Evolutionary conservation across 352 stramenopile genomes (phyloP).

Genomic region (Phytopythium boreale): DNA sequence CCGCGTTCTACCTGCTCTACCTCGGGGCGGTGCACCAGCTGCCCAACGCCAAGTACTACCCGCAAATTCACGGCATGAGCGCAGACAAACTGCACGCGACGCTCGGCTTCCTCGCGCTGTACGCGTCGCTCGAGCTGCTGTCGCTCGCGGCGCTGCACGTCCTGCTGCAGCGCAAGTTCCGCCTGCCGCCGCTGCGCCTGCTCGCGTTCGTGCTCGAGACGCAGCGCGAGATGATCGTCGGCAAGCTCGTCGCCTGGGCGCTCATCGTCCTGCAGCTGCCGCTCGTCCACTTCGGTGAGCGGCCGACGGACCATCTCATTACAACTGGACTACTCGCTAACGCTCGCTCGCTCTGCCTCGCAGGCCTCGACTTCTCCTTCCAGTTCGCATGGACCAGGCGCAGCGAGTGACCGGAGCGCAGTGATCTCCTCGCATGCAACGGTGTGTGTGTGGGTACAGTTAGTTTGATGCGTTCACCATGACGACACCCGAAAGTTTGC

Average conservation of each 20-base stretch:
- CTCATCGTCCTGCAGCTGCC: constrained; percentile 3
- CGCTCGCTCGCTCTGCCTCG: not conserved
- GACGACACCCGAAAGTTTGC: too few species aligned
- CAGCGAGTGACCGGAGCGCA: not conserved
- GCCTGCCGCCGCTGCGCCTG: constrained; percentile 19
- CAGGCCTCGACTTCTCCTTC: constrained; percentile 3
- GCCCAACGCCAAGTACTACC: constrained; percentile 25
- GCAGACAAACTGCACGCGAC: not conserved
- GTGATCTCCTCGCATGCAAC: too few species aligned
- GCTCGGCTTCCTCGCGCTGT: constrained; percentile 12
- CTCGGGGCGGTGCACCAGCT: constrained; percentile 12
- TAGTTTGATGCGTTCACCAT: too few species aligned
- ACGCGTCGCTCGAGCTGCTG: constrained; percentile 25
- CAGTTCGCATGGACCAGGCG: not conserved
- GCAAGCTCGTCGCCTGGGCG: constrained; percentile 3
- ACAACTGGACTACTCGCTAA: not conserved
- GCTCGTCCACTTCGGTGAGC: constrained; percentile 1
- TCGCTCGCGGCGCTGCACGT: constrained; percentile 22
- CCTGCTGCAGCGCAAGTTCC: constrained; percentile 23
- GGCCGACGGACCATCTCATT: not conserved
- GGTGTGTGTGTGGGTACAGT: too few species aligned
- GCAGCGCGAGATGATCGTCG: constrained; percentile 13
- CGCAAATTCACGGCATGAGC: constrained; percentile 3
- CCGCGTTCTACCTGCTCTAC: constrained; percentile 24
- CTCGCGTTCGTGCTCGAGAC: constrained; percentile 36